Conservation (phyloP, 2,329 filamentous ascomycete genomes). For the Apiospora marii region DNA sequence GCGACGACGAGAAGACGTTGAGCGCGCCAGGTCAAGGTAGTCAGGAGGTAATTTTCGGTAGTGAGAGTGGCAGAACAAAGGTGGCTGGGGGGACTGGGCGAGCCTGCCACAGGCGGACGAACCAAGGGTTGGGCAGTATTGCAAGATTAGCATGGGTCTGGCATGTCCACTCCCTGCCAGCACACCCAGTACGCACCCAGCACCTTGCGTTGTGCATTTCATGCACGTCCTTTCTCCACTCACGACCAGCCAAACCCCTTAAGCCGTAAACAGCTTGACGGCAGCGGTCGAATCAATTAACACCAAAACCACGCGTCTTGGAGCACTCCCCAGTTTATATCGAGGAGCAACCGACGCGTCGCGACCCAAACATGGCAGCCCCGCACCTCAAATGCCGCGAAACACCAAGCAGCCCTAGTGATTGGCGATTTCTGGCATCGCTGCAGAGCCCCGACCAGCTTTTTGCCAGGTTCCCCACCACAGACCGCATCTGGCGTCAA, state of each 20-base stretch:
- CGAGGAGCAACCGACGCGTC: conserved; percentile 6
- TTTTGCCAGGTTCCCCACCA: conserved; percentile 12
- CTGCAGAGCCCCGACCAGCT: conserved; percentile 5
- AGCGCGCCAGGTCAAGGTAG: conserved; percentile 8
- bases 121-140: background rate
- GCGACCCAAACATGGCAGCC: conserved; percentile 6
- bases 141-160: background rate
- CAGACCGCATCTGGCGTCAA: conserved; percentile 9
- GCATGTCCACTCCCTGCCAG: background rate
- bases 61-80: conserved; percentile 23
- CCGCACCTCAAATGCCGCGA: conserved; percentile 11
- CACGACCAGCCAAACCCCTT: background rate
- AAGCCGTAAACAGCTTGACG: background rate
- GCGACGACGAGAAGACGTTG: conserved; percentile 16
- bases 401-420: conserved; percentile 7
- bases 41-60: conserved; percentile 12
- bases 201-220: background rate
- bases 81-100: conserved; percentile 24
- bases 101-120: background rate
- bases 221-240: background rate
- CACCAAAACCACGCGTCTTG: conserved; percentile 14
- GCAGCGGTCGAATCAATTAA: conserved; percentile 15
- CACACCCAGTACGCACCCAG: background rate
- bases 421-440: background rate
- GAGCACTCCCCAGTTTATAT: background rate